Evolutionary conservation across 2,329 filamentous ascomycete genomes (phyloP), one percentile per base, ranked within the genome.

Genomic region (Metarhizium sp.): DNA sequence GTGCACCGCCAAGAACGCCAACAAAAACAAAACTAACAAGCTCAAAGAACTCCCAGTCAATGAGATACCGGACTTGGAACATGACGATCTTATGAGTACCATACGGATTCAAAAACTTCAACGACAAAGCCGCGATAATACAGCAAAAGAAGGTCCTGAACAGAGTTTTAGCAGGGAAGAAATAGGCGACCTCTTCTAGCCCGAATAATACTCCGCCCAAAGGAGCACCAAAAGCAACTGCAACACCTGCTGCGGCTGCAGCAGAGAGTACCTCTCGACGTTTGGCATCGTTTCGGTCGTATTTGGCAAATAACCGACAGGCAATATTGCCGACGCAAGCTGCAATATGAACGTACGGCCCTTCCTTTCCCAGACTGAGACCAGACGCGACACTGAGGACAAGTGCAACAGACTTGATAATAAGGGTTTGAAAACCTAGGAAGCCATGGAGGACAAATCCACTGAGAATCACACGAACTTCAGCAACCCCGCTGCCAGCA

Each of bases 101-200:
- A 64, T 97, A 99, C 0, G 94, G 94, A 63, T 99, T 95, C 42
- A 97, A 76, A 61, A 96, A 96, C 66, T 96, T 96, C 62, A 99
- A 77, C 1, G 92, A 92, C 38, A 99, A 73, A 0, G 94, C 91
- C 1, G 94, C 92, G 36, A 88, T 86, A 63, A 97, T 97, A 71
- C 92, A 97, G 75, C 92, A 97, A 72, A 97, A 97, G 71, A 99
- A 99, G 0, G 94, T 97, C 53, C 94, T 80, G 75, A 99, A 99
- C 8, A 99, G 80, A 0, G 92, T 97, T 74, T 99, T 97, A 6
- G 92, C 90, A 0, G 94, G 92, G 69, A 97, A 97, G 71, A 97
- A 97, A 71, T 97, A 97, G 62, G 89, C 84, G 59, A 97, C 92
- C 78, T 97, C 94, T 71, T 99, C 94, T 34, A 97, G 72, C 38